phyloP scores from a whole-genome alignment of 1,139 yeast species.

The Pichia sp. region DNA sequence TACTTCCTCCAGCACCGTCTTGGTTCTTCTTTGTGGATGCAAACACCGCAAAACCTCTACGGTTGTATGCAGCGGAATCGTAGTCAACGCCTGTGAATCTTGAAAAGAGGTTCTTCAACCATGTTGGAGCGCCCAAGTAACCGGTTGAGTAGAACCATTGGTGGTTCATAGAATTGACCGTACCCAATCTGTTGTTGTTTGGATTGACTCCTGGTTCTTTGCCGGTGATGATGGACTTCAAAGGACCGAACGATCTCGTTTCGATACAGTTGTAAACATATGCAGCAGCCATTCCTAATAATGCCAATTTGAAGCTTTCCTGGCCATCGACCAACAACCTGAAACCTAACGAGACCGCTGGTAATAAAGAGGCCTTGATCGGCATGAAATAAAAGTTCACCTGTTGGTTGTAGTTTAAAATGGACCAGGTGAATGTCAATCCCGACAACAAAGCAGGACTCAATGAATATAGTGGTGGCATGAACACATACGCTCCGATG shows the following conservation, averaged over 20 bases:
- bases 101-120: constrained; percentile 28
- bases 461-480: constrained; percentile 34
- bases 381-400: constrained; percentile 55
- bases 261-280: constrained; percentile 61
- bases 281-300: constrained; percentile 53
- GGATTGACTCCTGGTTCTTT: constrained; percentile 22
- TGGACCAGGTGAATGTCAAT: constrained; percentile 59
- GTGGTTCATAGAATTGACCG: constrained; percentile 30
- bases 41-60: constrained; percentile 24
- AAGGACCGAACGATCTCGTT: constrained; percentile 51
- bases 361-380: constrained; percentile 57
- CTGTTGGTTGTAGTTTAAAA: constrained; percentile 48
- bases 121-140: constrained; percentile 36
- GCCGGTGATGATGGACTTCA: constrained; percentile 33
- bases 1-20: not conserved
- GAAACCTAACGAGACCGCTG: constrained; percentile 52
- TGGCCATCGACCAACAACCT: constrained; percentile 46
- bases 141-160: constrained; percentile 36
- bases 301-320: constrained; percentile 38
- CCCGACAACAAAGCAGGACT: constrained; percentile 45
- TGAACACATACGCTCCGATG: constrained; percentile 29
- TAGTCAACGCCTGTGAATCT: constrained; percentile 32
- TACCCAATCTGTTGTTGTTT: constrained; percentile 35
- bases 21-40: not conserved
- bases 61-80: constrained; percentile 28